Conservation (phyloP, 352 stramenopile genomes). For the Pythium chondricola region DNA sequence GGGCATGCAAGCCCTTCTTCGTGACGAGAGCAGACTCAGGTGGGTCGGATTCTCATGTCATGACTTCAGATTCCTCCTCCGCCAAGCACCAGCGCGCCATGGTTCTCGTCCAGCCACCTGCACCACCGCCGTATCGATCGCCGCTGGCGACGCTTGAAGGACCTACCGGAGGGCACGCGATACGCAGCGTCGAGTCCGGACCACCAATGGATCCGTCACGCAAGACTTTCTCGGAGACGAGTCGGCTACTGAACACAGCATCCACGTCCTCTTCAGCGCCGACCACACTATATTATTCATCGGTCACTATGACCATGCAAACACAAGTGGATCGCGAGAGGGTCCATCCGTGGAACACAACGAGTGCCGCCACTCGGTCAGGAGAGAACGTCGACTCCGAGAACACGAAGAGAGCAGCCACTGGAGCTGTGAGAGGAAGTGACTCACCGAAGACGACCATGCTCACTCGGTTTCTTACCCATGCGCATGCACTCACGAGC, state of each 20-base stretch:
- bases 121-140: background rate
- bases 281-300: background rate
- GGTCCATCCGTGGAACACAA: background rate
- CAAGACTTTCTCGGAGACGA: background rate
- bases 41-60: conserved; percentile 5
- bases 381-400: too few species aligned
- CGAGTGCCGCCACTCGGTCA: too few species aligned
- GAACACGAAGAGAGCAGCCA: too few species aligned
- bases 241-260: background rate
- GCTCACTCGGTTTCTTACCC: too few species aligned
- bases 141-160: background rate
- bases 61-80: conserved; percentile 15
- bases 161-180: background rate
- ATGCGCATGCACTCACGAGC: too few species aligned
- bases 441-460: too few species aligned
- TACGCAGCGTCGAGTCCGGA: background rate
- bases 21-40: too few species aligned
- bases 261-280: background rate
- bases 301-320: too few species aligned
- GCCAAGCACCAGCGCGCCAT: conserved; percentile 4
- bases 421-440: too few species aligned
- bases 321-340: background rate
- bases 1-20: too few species aligned
- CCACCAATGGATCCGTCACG: background rate
- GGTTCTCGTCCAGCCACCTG: conserved; percentile 5